Conservation (phyloP, 345 rosid species). For the Excoecaria cochinchinensis region DNA sequence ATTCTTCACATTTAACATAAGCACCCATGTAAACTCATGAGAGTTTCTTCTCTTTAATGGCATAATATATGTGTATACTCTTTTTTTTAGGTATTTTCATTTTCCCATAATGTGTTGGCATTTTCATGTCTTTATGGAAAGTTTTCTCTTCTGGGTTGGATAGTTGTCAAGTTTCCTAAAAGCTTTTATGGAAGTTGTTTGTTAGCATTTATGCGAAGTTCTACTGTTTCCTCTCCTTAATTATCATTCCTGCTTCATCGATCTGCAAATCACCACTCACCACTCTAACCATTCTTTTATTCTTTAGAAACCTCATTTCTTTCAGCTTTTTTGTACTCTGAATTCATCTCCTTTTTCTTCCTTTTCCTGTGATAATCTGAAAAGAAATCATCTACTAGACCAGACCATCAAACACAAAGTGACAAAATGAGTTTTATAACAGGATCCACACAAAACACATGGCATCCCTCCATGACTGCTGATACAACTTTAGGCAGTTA, state of each 20-base stretch:
- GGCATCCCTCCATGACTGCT: slow-evolving; percentile 62
- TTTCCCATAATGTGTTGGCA: too few species aligned
- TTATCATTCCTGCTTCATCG: background rate
- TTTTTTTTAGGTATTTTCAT: too few species aligned
- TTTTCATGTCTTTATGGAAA: background rate
- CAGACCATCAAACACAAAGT: background rate
- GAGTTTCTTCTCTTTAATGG: background rate
- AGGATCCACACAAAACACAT: slow-evolving; percentile 44
- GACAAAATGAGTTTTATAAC: slow-evolving; percentile 41
- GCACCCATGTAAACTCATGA: background rate
- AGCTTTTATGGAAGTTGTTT: background rate
- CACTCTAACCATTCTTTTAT: slow-evolving; percentile 4
- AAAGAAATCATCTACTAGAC: background rate
- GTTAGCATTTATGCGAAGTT: too few species aligned
- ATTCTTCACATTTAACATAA: background rate
- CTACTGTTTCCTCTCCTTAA: too few species aligned
- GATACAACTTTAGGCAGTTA: slow-evolving; percentile 61
- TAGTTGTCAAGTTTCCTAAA: slow-evolving; percentile 9
- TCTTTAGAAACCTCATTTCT: background rate
- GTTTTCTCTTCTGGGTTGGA: background rate
- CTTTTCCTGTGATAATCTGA: background rate
- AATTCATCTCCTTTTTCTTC: slow-evolving; percentile 3
- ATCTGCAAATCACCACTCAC: background rate
- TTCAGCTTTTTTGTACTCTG: background rate
- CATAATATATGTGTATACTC: too few species aligned